Evolutionary conservation across 306 rosid genomes (phyloP), one percentile per base, ranked within the genome.

Genomic region (Prosopis cineraria): DNA sequence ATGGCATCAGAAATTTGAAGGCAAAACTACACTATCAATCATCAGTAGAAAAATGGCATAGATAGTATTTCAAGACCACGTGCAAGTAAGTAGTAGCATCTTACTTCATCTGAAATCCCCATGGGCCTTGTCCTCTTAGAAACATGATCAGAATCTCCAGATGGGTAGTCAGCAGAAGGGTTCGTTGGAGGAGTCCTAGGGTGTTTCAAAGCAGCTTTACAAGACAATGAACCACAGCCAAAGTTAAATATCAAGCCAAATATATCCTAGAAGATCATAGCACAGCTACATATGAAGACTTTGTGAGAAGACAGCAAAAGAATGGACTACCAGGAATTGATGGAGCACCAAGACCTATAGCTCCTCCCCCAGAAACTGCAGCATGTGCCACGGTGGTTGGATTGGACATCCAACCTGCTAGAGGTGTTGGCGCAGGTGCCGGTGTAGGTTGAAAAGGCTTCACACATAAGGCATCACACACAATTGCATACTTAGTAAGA

Each of bases 381-480:
- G 96, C 84, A 85, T 95, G 97, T 37, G 93, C 85, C 67, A 93
- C 96, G 29, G 96, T 85, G n/a, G 96, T 86, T 74, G 98, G 91
- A 86, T 91, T 95, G 76, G 98, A 91, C 98, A 95, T 95, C 98
- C 98, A 95, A 84, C 98, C 98, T 13, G 99, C 99, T 65, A 92
- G 87, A 70, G 97, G 97, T 34, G 93, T 72, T 56, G 97, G 98
- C 79, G 91, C 97, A 16, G 93, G 88, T 24, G 98, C 89, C 60
- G 96, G 85, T 24, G 93, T 87, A 69, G 98, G 91, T 83, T 92
- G 97, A 85, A 95, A 95, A 67, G 99, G 98, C 99, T 95, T 88
- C 59, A 59, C 39, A 81, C 59, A 75, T 22, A 50, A 83, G 79
- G 58, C 80, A 73, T 74, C 52, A 24, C 19, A 52, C 10, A 65